Evolutionary conservation across 352 stramenopile genomes (phyloP), one percentile per base, ranked within the genome.

Genomic region (Phytophthora nicotianae): DNA sequence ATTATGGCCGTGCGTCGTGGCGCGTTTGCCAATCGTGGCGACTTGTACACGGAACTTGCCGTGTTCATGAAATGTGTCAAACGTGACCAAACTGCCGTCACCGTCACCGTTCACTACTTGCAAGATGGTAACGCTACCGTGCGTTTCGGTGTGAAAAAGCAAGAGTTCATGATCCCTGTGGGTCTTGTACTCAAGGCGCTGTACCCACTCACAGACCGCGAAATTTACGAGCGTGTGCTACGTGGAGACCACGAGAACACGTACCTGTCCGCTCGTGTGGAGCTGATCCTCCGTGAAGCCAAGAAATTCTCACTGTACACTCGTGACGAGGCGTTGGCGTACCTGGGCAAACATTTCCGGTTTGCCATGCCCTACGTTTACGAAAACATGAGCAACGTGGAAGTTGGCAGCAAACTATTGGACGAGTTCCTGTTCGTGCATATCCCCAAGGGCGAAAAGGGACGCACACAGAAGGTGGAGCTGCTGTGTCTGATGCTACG

Each of bases 41-140:
- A 92, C 51, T 62, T 95, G 11, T 99, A 99, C 79, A 98, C 96
- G 17, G 96, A 99, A 58, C 84, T 99, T 61, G 97, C 95, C 29
- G 96, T 99, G 10, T 93, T 96, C 19, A 99, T 99, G 74, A 95
- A 98, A 65, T 99, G 96, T 67, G 95, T 98, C 41, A 90, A 91
- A 40, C 90, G 89, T 45, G 97, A 99, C 70, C 95, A 99, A 71
- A 94, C 88, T 7, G 96, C 95, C 8, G 88, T 98, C 40, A 99
- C 97, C 0, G 96, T 99, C 43, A 99, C 97, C 11, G 75, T 99
- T 19, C 98, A 99, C 81, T 99, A 99, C 74, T 75, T 99, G 17
- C 97, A 94, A 21, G 98, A 98, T 47, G 98, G 98, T 68, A 97
- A 97, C 58, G 96, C 93, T 10, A 99, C 86, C 0, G 75, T 99